Evolutionary conservation across 2,329 filamentous ascomycete genomes (phyloP).

Genomic region (Fusarium sp.): DNA sequence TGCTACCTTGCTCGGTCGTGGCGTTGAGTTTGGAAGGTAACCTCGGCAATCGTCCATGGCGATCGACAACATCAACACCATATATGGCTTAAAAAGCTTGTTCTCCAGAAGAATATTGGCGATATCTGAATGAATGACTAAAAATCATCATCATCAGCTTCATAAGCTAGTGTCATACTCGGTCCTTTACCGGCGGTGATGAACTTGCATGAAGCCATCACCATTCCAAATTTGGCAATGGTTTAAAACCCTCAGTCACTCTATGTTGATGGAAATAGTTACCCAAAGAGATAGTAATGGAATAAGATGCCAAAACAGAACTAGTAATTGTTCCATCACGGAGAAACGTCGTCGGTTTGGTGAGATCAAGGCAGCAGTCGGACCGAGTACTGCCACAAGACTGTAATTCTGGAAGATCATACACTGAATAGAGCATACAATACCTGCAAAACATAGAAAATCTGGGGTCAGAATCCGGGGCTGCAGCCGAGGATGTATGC

Average conservation of each 20-base stretch:
- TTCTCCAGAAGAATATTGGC: neutral
- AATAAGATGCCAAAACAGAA: neutral
- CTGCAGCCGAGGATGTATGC: neutral
- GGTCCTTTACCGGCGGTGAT: constrained; percentile 10
- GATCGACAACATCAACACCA: constrained; percentile 2
- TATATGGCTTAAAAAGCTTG: neutral
- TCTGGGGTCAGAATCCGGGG: neutral
- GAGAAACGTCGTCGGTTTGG: neutral
- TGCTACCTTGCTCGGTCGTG: neutral
- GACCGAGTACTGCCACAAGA: constrained; percentile 6
- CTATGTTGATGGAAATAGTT: rapidly evolving
- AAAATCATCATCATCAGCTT: neutral
- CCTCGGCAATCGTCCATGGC: neutral
- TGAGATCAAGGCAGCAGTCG: neutral
- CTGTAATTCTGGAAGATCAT: neutral
- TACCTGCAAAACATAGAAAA: neutral
- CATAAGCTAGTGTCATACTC: neutral
- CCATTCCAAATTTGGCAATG: neutral
- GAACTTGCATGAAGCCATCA: neutral
- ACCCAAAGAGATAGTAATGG: neutral
- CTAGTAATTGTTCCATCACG: constrained; percentile 1
- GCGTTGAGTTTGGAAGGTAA: neutral
- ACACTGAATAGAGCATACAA: neutral
- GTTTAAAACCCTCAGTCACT: rapidly evolving
- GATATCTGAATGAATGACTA: neutral